Base-by-base conservation (phyloP, 345 rosid species). In the Punica granatum region DNA sequence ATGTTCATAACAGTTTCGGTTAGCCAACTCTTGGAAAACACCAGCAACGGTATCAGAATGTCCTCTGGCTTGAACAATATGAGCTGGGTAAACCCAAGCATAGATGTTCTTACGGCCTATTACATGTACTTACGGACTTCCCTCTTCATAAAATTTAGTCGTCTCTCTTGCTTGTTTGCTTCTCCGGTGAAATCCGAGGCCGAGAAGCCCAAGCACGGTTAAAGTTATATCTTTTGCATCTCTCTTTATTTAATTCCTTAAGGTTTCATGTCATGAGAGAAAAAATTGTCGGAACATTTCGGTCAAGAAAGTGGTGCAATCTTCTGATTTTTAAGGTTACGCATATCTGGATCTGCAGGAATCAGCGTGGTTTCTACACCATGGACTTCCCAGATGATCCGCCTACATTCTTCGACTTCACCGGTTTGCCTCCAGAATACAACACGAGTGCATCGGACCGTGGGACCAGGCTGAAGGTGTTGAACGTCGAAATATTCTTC, bases 401-500 rank as follows among this genome's bases (percentile, higher is more conserved):
- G 26, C 31, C 37, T 14, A 41, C 31, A 11, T 64, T n/a, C 46
- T 39, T 30, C 66, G 31, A 63, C 66, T 63, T 63, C 28, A 15
- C 66, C 4, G 66, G 28, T 4, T 15, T 26, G 11, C 25, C 36
- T 64, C 39, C 41, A 1, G 33, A 31, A 14, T 31, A 42, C 26
- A 53, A 53, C 23, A 12, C 28, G 13, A 23, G 63, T 4, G 41
- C 36, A 5, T 60, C 69, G 16, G 21, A 26, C 13, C 36, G n/a
- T 11, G 63, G 56, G 25, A 74, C 76, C 19, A 48, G 39, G 68
- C 73, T 70, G 53, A 80, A 67, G 54, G 56, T 77, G 8, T 7
- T 72, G 13, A 43, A 31, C 23, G 81, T 77, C 62, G 78, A 81
- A 42, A 28, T 75, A 7, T 79, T 77, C 5, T 65, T 70, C 44